These are phyloP conservation scores for Agrocybe chaxingu DNA, from an alignment of 768 basidiomycete genomes.

Conservation along the genomic window DNA sequence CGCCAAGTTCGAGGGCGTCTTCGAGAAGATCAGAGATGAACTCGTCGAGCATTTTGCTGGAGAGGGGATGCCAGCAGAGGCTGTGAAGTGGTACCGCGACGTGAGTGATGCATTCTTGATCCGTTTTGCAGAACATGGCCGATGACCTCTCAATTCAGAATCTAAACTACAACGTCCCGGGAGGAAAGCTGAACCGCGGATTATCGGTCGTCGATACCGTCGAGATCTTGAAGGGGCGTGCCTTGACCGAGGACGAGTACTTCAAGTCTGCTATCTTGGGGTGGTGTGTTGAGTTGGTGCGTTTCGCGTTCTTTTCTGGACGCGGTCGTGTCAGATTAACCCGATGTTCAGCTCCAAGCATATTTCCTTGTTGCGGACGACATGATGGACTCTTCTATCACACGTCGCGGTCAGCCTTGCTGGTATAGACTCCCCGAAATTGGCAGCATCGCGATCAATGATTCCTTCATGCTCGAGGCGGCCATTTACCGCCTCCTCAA, in stretches of 20 bases:
- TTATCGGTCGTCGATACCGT: slow-evolving; percentile 93
- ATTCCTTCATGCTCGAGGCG: slow-evolving; percentile 92
- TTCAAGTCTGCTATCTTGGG: slow-evolving; percentile 84
- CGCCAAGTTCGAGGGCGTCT: slow-evolving; percentile 70
- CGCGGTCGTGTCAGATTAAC: not conserved
- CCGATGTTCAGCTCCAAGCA: slow-evolving; percentile 74
- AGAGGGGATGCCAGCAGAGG: slow-evolving; percentile 82
- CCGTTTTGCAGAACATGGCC: not conserved
- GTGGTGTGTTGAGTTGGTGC: slow-evolving; percentile 93
- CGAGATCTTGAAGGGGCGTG: slow-evolving; percentile 76
- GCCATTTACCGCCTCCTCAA: slow-evolving; percentile 92
- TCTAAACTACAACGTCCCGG: slow-evolving; percentile 92
- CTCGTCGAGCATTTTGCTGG: slow-evolving; percentile 63
- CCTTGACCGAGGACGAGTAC: slow-evolving; percentile 81
- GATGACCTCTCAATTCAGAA: slow-evolving; percentile 41
- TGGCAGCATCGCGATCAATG: slow-evolving; percentile 90
- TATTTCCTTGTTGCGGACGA: slow-evolving; percentile 97
- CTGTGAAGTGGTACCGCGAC: slow-evolving; percentile 78
- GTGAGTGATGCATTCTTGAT: slow-evolving; percentile 42
- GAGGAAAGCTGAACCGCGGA: slow-evolving; percentile 96
- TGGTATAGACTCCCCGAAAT: slow-evolving; percentile 75
- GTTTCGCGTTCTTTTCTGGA: slow-evolving; percentile 25
- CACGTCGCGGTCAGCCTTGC: slow-evolving; percentile 91
- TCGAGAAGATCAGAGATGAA: slow-evolving; percentile 70
- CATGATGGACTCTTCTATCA: slow-evolving; percentile 95